Conservation (phyloP, 108 stramenopile genomes). For the Skeletonema potamos region DNA sequence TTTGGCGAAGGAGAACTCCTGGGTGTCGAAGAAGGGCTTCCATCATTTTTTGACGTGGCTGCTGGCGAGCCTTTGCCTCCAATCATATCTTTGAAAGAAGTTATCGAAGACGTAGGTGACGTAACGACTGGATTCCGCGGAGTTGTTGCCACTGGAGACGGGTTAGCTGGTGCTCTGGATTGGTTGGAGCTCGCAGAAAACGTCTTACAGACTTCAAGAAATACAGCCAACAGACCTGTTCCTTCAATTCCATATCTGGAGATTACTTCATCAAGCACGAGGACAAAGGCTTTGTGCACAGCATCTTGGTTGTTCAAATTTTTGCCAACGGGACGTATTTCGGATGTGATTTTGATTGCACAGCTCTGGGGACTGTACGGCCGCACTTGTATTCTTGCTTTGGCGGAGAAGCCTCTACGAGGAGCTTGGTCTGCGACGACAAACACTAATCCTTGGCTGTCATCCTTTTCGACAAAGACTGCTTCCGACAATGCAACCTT, state of each 20-base stretch:
- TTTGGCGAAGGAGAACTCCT: neutral
- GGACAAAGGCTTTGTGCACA: slow-evolving; percentile 79
- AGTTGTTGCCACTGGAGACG: slow-evolving; percentile 5
- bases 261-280: slow-evolving; percentile 76
- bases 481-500: slow-evolving; percentile 67
- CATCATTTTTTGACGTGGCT: neutral
- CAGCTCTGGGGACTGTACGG: slow-evolving; percentile 51
- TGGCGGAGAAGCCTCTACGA: slow-evolving; percentile 78
- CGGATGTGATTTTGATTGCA: slow-evolving; percentile 61
- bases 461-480: slow-evolving; percentile 71
- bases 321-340: slow-evolving; percentile 80
- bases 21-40: neutral
- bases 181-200: slow-evolving; percentile 10
- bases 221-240: slow-evolving; percentile 40
- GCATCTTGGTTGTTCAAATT: slow-evolving; percentile 80
- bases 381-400: slow-evolving; percentile 60
- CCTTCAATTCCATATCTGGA: slow-evolving; percentile 71
- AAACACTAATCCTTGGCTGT: slow-evolving; percentile 55
- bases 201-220: slow-evolving; percentile 33
- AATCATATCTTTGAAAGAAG: slow-evolving; percentile 45
- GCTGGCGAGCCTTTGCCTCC: neutral
- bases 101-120: slow-evolving; percentile 23
- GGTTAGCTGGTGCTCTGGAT: slow-evolving; percentile 2
- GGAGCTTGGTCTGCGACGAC: slow-evolving; percentile 67
- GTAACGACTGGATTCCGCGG: slow-evolving; percentile 22